These are phyloP conservation scores for Termitomyces sp. DNA, from an alignment of 768 basidiomycete species.

Conservation along the genomic window DNA sequence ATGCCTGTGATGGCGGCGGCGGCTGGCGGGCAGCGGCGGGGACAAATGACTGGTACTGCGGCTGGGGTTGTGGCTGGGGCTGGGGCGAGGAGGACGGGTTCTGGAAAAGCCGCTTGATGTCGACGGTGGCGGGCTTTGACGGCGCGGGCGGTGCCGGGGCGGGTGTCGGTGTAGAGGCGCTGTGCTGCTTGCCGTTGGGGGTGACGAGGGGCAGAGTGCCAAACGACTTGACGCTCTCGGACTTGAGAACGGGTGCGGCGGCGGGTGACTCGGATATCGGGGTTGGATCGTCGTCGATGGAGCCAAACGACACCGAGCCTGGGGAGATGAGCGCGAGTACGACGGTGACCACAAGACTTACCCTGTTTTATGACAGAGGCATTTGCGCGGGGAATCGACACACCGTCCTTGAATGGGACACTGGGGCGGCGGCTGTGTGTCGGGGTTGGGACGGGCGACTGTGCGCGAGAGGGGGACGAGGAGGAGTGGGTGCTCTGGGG, in stretches of 20 bases:
- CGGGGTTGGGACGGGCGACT: conserved; percentile 54
- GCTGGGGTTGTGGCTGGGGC: conserved; percentile 28
- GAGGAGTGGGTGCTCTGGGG: conserved; percentile 62
- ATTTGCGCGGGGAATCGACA: conserved; percentile 64
- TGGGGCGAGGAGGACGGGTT: conserved; percentile 42
- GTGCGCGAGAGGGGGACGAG: conserved; percentile 67
- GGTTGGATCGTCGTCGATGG: conserved; percentile 77
- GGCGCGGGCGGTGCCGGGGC: conserved; percentile 32
- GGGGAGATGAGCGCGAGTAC: conserved; percentile 4
- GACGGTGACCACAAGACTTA: conserved; percentile 19
- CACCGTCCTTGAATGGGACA: conserved; percentile 74
- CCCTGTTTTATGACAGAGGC: conserved; percentile 67
- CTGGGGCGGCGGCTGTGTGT: conserved; percentile 69
- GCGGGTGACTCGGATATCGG: conserved; percentile 83
- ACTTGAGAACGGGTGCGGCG: conserved; percentile 56
- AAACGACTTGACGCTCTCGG: conserved; percentile 76
- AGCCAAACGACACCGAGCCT: conserved; percentile 83
- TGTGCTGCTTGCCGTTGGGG: conserved; percentile 67
- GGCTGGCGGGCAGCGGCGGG: conserved; percentile 39
- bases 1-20: conserved; percentile 61
- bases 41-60: conserved; percentile 40
- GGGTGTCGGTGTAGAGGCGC: background rate
- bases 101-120: conserved; percentile 62
- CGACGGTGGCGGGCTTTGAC: conserved; percentile 41
- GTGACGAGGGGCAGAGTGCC: conserved; percentile 79